A percentile compares a stretch with the other conserved stretches of the same genome.
Conservation (phyloP, 345 rosid genomes). For the Hibiscus mutabilis region DNA sequence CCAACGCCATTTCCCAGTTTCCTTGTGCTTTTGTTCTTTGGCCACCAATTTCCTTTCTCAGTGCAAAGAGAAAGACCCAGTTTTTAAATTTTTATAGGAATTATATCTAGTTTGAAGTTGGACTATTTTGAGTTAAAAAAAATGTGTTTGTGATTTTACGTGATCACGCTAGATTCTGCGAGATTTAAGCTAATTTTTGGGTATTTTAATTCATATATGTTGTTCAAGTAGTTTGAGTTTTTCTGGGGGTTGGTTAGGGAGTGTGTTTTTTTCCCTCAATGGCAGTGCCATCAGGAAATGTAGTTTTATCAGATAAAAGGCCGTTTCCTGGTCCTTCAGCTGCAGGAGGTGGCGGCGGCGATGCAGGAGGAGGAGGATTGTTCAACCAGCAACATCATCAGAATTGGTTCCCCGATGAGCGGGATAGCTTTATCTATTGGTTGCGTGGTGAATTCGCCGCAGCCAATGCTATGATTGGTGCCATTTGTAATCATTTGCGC, state of each 20-base stretch:
- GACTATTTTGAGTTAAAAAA: neutral
- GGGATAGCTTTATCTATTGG: constrained; percentile 82
- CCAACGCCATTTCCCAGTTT: constrained; percentile 15
- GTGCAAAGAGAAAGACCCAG: neutral
- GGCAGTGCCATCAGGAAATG: constrained; percentile 85
- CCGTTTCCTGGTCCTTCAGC: constrained; percentile 35
- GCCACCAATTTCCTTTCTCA: neutral
- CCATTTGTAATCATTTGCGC: constrained; percentile 59
- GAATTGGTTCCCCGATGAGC: constrained; percentile 59
- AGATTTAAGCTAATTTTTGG: neutral
- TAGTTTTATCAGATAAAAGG: constrained; percentile 48
- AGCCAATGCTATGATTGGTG: constrained; percentile 80
- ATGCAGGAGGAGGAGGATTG: constrained; percentile 9
- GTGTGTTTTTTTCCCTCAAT: constrained; percentile 21
- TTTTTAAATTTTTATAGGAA: neutral
- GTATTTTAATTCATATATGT: constrained; percentile 14
- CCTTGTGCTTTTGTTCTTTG: neutral
- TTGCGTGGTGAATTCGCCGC: constrained; percentile 86
- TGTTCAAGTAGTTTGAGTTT: neutral
- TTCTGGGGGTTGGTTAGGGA: neutral
- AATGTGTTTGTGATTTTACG: constrained; percentile 8
- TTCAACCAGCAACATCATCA: constrained; percentile 25
- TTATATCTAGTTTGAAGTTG: neutral
- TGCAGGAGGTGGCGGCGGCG: constrained; percentile 11
- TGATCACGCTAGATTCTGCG: constrained; percentile 15